A percentile compares a stretch with the other conserved stretches of the same genome.
Evolutionary conservation across 1,284 basidiomycete genomes (phyloP).

Genomic region (Apiotrichum gamsii): DNA sequence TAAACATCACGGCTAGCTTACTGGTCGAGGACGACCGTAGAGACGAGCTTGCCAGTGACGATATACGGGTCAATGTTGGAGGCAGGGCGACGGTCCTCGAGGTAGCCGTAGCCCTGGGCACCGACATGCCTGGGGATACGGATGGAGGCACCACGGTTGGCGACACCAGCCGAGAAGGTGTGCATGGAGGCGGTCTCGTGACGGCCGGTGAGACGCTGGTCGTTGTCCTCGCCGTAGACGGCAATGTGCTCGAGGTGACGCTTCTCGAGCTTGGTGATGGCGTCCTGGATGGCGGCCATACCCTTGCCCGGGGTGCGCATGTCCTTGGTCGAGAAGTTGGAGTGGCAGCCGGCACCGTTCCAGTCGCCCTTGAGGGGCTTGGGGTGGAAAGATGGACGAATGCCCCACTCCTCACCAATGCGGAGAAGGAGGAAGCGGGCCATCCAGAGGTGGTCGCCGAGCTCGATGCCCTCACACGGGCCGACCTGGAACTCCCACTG

Average conservation of each 20-base stretch:
- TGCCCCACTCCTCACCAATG: conserved; percentile 95
- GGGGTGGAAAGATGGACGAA: conserved; percentile 94
- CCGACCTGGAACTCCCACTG: conserved; percentile 99
- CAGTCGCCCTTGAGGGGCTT: conserved; percentile 97
- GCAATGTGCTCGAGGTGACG: conserved; percentile 87
- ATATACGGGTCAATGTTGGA: conserved; percentile 97
- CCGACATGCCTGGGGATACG: conserved; percentile 69
- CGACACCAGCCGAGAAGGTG: conserved; percentile 87
- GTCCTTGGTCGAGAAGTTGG: conserved; percentile 84
- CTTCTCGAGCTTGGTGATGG: conserved; percentile 82
- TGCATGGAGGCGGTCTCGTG: conserved; percentile 98
- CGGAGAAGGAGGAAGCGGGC: conserved; percentile 87
- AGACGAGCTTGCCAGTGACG: too few species aligned
- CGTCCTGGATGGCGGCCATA: conserved; percentile 87
- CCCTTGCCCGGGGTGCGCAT: conserved; percentile 86
- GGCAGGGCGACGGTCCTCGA: conserved; percentile 92
- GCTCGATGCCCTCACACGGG: conserved; percentile 92
- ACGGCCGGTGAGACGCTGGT: conserved; percentile 77
- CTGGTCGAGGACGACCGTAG: too few species aligned
- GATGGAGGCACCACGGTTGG: conserved; percentile 90
- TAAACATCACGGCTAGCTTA: too few species aligned
- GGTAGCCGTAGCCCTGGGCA: conserved; percentile 86
- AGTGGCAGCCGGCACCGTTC: conserved; percentile 98
- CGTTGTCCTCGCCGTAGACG: conserved; percentile 95
- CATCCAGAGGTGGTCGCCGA: conserved; percentile 99